Conservation (phyloP, 495 filamentous ascomycete genomes). For the Hyaloscypha hepaticicola region DNA sequence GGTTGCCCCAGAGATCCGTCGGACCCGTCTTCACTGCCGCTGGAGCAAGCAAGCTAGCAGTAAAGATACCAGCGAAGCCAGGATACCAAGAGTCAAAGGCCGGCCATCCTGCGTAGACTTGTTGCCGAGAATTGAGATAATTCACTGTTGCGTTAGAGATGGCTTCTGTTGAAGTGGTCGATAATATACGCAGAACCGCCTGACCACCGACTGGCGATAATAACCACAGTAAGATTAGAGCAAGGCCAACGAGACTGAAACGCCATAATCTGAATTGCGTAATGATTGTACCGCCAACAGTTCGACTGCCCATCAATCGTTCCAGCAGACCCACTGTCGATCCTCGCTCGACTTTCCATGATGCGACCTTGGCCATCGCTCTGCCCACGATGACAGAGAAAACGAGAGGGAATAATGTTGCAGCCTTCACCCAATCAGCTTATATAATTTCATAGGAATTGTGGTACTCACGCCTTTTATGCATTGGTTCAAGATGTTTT, state of each 20-base stretch:
- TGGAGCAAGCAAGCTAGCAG: conserved; percentile 18
- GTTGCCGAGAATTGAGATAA: conserved; percentile 19
- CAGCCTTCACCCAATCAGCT: conserved; percentile 8
- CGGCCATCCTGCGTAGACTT: conserved; percentile 9
- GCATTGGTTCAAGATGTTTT: conserved; percentile 15
- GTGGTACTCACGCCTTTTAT: conserved; percentile 9
- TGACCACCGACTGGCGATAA: conserved; percentile 25
- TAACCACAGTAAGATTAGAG: conserved; percentile 23
- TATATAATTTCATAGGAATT: background rate
- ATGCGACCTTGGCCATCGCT: conserved; percentile 18
- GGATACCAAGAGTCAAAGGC: conserved; percentile 19
- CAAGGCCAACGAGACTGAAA: conserved; percentile 13
- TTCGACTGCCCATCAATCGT: conserved; percentile 26
- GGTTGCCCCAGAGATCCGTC: conserved; percentile 21
- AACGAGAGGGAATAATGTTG: conserved; percentile 19
- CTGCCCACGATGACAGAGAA: conserved; percentile 24
- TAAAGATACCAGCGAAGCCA: conserved; percentile 18
- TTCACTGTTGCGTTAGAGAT: background rate
- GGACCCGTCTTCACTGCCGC: conserved; percentile 14
- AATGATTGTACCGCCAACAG: conserved; percentile 23
- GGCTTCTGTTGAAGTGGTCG: background rate
- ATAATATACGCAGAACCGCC: conserved; percentile 23
- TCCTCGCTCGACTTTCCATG: conserved; percentile 26
- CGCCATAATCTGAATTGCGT: conserved; percentile 18
- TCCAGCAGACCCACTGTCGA: conserved; percentile 24